Base-by-base conservation (phyloP, 148 eudicot genomes). In the Rhododendron molle region DNA sequence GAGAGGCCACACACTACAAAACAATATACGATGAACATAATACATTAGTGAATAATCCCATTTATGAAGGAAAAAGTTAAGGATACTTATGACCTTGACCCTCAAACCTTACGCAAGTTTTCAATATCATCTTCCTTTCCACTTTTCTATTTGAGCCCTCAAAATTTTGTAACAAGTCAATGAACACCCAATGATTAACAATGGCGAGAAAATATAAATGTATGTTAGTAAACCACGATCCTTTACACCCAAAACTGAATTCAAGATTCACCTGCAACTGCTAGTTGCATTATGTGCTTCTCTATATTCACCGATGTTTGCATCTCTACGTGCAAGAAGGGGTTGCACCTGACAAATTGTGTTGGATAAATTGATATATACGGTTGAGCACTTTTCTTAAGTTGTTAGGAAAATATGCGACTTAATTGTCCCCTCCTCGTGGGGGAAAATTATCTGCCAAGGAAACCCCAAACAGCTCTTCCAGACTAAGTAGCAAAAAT, bases 1-100 rank as follows among this genome's bases (percentile, higher is more conserved):
- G 98, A 26, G 98, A 95, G 80, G 98, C 98, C 54, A 95, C 97
- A 85, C 98, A 95, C 97, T 94, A 93, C 92, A 90, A 82, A 88
- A 88, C 56, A 23, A 23, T n/a, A 30, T 13, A 74, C 21, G 14
- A 34, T 5, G 56, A 74, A 54, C 40, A 83, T 52, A 76, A 14
- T 74, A 15, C 36, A 52, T 84, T 40, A 84, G 52, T 38, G 6
- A 49, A 50, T 7, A 7, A 43, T 26, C 6, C 18, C 20, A 67
- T 23, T 36, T 26, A 58, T 18, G 72, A 82, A 40, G 74, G 21
- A 56, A 54, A 54, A 56, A 26, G 20, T 30, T 67, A 71, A 40
- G 76, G 40, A 71, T 71, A 32, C 13, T 32, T 71, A 71, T 71
- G 40, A 71, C 38, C 38, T 71, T 30, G 21, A 71, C 38, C 38